Evolutionary conservation across 352 stramenopile species (phyloP).

Genomic region (Globisporangium cylindrosporum): DNA sequence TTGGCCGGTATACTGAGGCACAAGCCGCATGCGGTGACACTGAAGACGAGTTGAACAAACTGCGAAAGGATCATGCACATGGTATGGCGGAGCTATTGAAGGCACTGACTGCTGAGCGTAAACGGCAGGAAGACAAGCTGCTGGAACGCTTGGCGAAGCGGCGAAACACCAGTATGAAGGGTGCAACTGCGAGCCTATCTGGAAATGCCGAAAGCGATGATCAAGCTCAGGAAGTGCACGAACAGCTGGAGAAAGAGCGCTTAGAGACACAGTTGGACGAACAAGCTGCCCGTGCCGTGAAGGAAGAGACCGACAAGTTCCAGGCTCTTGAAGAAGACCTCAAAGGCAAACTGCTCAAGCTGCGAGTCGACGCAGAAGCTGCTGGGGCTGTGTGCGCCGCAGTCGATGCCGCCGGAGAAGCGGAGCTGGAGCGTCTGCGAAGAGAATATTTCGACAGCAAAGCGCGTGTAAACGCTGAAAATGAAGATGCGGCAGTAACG

Average conservation of each 20-base stretch:
- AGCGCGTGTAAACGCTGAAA: conserved; percentile 14
- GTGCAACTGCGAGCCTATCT: conserved; percentile 14
- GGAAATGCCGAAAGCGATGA: conserved; percentile 1
- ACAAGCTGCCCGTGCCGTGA: conserved; percentile 22
- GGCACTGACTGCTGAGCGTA: conserved; percentile 26
- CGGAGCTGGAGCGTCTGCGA: conserved; percentile 28
- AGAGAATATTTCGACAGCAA: conserved; percentile 24
- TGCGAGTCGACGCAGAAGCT: conserved; percentile 19
- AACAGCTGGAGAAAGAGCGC: conserved; percentile 19
- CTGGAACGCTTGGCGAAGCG: conserved; percentile 25
- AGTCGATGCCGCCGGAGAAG: conserved; percentile 22
- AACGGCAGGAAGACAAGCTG: conserved; percentile 37
- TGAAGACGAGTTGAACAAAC: conserved; percentile 17
- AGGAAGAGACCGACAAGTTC: conserved; percentile 22
- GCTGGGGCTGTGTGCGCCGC: conserved; percentile 26
- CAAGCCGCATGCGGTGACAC: not conserved
- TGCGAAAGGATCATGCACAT: conserved; percentile 25
- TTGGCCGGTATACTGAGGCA: not conserved
- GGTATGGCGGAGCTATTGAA: conserved; percentile 18
- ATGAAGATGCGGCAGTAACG: conserved; percentile 15
- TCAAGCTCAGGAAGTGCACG: conserved; percentile 19
- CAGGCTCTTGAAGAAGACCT: conserved; percentile 10
- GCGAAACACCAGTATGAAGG: conserved; percentile 3
- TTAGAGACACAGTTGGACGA: conserved; percentile 23
- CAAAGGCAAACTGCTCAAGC: not conserved